These are phyloP conservation scores for Hippophae rhamnoides DNA, from an alignment of 306 rosid species.

Conservation along the genomic window DNA sequence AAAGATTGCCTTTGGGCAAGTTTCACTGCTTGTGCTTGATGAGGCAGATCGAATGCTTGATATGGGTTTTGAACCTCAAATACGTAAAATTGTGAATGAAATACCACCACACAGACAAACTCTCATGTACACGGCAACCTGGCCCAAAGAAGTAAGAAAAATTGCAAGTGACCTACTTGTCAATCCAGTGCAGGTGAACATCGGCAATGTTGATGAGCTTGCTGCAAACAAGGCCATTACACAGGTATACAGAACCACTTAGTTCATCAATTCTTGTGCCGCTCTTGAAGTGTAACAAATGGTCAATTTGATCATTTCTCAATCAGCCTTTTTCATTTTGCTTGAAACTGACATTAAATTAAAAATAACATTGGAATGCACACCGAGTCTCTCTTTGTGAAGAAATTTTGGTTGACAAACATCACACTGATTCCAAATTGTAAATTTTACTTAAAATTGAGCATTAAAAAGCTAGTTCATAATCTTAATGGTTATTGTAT, in stretches of 20 bases:
- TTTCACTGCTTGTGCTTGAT: slow-evolving; percentile 95
- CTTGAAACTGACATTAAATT: too few relatives aligned
- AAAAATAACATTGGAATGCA: too few relatives aligned
- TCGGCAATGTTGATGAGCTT: slow-evolving; percentile 93
- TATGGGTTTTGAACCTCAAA: slow-evolving; percentile 99
- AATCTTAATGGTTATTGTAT: too few relatives aligned
- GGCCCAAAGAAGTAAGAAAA: slow-evolving; percentile 99
- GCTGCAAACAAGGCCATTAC: slow-evolving; percentile 93
- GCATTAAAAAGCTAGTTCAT: too few relatives aligned
- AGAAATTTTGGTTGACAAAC: too few relatives aligned
- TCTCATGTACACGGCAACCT: slow-evolving; percentile 96
- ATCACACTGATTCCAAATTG: too few relatives aligned
- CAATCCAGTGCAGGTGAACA: slow-evolving; percentile 92
- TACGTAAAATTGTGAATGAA: slow-evolving; percentile 91
- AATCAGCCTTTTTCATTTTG: too few relatives aligned
- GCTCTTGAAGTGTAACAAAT: too few relatives aligned
- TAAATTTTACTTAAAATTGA: too few relatives aligned
- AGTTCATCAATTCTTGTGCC: neutral
- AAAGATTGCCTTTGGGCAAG: slow-evolving; percentile 73
- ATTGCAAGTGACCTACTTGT: slow-evolving; percentile 94
- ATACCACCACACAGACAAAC: slow-evolving; percentile 95
- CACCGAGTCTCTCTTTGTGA: too few relatives aligned
- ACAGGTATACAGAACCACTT: slow-evolving; percentile 45
- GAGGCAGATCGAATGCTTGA: slow-evolving; percentile 99
- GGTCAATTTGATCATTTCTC: too few relatives aligned